Percentiles rank a stretch among this genome's conserved stretches.
Conservation (phyloP, 768 basidiomycete species). For the Phlegmacium glaucopus region DNA sequence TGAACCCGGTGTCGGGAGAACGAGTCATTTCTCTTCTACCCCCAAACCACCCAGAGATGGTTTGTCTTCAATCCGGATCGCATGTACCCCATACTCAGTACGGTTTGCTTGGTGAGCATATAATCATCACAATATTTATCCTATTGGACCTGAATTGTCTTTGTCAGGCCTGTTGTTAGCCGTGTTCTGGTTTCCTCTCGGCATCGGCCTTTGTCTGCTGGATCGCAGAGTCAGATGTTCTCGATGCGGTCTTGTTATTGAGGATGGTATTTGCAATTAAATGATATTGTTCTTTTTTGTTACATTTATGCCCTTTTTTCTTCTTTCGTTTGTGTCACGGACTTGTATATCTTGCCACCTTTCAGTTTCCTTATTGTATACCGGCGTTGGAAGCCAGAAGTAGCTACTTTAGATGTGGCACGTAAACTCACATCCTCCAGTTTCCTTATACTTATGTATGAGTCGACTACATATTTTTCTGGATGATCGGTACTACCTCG, state of each 20-base stretch:
- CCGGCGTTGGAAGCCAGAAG: no score
- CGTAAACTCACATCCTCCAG: no score
- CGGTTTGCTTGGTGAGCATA: constrained; percentile 61
- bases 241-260: constrained; percentile 43
- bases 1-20: constrained; percentile 58
- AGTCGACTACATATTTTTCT: no score
- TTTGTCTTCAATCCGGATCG: constrained; percentile 75
- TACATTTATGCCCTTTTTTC: no score
- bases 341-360: no score
- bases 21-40: constrained; percentile 61
- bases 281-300: no score
- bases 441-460: no score
- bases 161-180: constrained; percentile 71
- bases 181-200: constrained; percentile 83
- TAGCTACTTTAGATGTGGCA: no score
- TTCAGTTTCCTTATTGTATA: no score
- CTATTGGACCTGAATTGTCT: constrained; percentile 3
- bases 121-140: constrained; percentile 1
- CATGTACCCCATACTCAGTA: constrained; percentile 63
- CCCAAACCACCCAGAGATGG: constrained; percentile 80
- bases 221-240: constrained; percentile 68
- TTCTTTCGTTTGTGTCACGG: no score
- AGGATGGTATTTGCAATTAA: constrained; percentile 41
- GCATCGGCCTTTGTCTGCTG: constrained; percentile 72
- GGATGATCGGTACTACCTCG: no score